Evolutionary conservation across 2,329 filamentous ascomycete species (phyloP).

Genomic region (Diaporthe vaccinii): DNA sequence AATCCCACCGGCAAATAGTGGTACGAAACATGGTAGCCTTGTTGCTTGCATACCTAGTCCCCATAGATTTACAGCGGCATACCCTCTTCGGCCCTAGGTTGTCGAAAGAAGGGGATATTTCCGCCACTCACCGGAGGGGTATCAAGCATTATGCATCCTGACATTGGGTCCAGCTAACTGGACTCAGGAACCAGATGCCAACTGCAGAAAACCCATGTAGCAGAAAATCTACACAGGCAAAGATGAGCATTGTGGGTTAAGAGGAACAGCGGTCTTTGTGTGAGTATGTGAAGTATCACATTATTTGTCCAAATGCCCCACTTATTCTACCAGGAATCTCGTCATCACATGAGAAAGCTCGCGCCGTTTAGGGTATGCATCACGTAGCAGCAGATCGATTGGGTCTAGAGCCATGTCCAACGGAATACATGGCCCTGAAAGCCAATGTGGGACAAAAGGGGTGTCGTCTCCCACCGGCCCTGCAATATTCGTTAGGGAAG

Average conservation of each 20-base stretch:
- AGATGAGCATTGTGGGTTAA: neutral
- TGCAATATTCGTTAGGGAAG: neutral
- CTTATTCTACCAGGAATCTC: neutral
- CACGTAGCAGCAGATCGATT: neutral
- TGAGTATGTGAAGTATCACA: slow-evolving; percentile 10
- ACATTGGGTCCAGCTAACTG: neutral
- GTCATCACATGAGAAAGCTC: neutral
- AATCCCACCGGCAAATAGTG: neutral
- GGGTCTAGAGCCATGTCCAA: neutral
- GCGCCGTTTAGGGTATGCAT: no score
- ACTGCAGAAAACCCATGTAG: neutral
- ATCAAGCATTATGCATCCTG: neutral
- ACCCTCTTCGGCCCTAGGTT: neutral
- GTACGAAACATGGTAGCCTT: neutral
- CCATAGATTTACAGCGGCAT: neutral
- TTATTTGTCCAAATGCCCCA: neutral
- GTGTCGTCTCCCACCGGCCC: neutral
- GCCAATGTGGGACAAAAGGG: neutral
- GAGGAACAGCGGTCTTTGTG: neutral
- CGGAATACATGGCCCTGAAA: neutral
- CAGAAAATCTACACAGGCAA: neutral
- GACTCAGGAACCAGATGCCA: neutral
- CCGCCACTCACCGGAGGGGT: neutral
- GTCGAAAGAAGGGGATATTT: neutral
- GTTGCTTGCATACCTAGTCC: neutral